A percentile compares a stretch with the other conserved stretches of the same genome.
phyloP scores from a whole-genome alignment of 75 land plant species.

The Gnetum montanum region DNA sequence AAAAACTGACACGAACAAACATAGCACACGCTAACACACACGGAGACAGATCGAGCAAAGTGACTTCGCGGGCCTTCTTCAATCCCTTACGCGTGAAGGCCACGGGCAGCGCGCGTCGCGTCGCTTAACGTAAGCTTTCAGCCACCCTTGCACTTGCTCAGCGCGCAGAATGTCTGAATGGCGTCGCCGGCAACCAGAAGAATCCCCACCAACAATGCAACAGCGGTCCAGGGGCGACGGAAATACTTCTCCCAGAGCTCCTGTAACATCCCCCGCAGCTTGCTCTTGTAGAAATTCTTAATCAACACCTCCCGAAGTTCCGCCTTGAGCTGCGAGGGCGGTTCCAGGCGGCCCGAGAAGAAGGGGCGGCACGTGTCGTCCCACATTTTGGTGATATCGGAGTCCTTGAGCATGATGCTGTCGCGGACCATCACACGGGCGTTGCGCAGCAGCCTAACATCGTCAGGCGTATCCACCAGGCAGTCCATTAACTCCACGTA shows the following conservation, averaged over 20 bases:
- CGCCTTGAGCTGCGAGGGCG: neutral
- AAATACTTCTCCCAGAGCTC: neutral
- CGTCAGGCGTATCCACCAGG: neutral
- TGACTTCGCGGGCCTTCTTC: no score
- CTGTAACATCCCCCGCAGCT: neutral
- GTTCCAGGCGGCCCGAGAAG: neutral
- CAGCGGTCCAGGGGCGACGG: neutral
- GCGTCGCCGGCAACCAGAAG: no score
- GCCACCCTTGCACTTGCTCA: no score
- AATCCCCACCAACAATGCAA: no score
- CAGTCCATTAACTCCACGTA: neutral
- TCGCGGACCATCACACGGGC: neutral
- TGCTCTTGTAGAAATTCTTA: neutral
- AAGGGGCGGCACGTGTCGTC: neutral
- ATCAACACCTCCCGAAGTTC: neutral
- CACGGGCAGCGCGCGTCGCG: no score
- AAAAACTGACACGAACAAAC: no score
- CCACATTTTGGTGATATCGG: neutral
- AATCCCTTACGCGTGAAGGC: no score
- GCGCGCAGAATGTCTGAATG: no score
- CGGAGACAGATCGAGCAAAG: no score
- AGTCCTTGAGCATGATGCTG: neutral
- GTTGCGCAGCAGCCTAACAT: neutral
- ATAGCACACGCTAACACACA: no score
- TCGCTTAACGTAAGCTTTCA: no score